phyloP scores from a whole-genome alignment of 495 filamentous ascomycete species.

The Hypomontagnella submonticulosa region DNA sequence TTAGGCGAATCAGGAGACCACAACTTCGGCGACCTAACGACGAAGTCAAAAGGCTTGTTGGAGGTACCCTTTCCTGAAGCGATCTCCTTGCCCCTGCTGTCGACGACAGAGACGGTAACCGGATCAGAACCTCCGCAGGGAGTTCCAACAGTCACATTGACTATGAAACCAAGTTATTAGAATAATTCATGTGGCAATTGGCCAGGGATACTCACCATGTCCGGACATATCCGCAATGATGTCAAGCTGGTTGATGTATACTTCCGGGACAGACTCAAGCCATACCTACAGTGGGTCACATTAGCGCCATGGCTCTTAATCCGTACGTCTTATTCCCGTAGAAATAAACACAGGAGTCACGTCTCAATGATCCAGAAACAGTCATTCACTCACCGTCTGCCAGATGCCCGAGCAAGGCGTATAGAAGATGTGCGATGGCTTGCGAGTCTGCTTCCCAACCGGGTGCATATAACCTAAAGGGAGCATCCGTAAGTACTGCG shows the following conservation, averaged over 20 bases:
- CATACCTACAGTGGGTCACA: slow-evolving; percentile 53
- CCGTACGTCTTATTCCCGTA: too few relatives aligned
- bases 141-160: slow-evolving; percentile 62
- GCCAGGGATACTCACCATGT: slow-evolving; percentile 54
- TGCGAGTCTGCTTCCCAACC: slow-evolving; percentile 70
- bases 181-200: background rate
- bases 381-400: slow-evolving; percentile 61
- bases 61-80: slow-evolving; percentile 48
- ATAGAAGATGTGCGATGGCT: slow-evolving; percentile 74
- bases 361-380: background rate
- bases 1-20: slow-evolving; percentile 71
- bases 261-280: slow-evolving; percentile 68
- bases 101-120: slow-evolving; percentile 58
- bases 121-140: slow-evolving; percentile 38
- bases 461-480: slow-evolving; percentile 62
- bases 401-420: slow-evolving; percentile 76
- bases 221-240: slow-evolving; percentile 69
- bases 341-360: too few relatives aligned
- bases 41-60: slow-evolving; percentile 63
- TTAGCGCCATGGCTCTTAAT: slow-evolving; percentile 10
- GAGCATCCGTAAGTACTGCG: background rate
- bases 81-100: slow-evolving; percentile 49
- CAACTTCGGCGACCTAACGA: slow-evolving; percentile 59
- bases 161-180: slow-evolving; percentile 50
- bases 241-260: slow-evolving; percentile 66